Conservation (phyloP, 345 rosid genomes). For the Tarenaya hassleriana region DNA sequence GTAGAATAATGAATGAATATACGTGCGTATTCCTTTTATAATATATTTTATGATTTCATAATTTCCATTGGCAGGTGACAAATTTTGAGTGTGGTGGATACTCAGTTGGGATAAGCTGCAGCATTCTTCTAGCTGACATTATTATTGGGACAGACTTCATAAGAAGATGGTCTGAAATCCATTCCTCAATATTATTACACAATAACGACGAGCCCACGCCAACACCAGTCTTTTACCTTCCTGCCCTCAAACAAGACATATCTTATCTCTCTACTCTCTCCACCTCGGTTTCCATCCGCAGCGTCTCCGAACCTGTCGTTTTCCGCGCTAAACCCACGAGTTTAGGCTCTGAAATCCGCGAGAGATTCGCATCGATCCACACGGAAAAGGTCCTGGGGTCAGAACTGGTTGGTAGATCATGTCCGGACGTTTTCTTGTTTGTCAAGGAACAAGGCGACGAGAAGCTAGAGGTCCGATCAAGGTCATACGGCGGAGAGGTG, state of each 20-base stretch:
- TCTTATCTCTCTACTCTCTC: background rate
- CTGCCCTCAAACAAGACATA: slow-evolving; percentile 26
- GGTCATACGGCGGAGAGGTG: slow-evolving; percentile 18
- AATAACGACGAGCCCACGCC: too few species aligned
- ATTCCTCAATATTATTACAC: slow-evolving; percentile 25
- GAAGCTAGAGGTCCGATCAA: too few species aligned
- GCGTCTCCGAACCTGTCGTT: slow-evolving; percentile 29
- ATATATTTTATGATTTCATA: too few species aligned
- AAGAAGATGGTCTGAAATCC: slow-evolving; percentile 51
- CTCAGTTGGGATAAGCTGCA: slow-evolving; percentile 79
- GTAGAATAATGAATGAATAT: too few species aligned
- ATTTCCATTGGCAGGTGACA: too few species aligned
- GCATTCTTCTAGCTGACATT: slow-evolving; percentile 57
- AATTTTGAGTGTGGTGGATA: slow-evolving; percentile 85
- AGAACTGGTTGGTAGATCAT: too few species aligned
- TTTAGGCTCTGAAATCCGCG: slow-evolving; percentile 10
- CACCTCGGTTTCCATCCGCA: slow-evolving; percentile 30
- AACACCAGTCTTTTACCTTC: slow-evolving; percentile 51
- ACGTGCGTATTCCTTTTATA: too few species aligned
- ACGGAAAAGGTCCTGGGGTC: slow-evolving; percentile 30
- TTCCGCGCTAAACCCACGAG: slow-evolving; percentile 21
- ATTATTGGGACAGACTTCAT: slow-evolving; percentile 38
- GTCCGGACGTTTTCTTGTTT: too few species aligned
- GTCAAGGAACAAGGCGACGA: too few species aligned
- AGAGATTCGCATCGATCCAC: slow-evolving; percentile 27